These are phyloP conservation scores for Ustilago loliicola DNA, from an alignment of 1,284 basidiomycete species.

Conservation along the genomic window DNA sequence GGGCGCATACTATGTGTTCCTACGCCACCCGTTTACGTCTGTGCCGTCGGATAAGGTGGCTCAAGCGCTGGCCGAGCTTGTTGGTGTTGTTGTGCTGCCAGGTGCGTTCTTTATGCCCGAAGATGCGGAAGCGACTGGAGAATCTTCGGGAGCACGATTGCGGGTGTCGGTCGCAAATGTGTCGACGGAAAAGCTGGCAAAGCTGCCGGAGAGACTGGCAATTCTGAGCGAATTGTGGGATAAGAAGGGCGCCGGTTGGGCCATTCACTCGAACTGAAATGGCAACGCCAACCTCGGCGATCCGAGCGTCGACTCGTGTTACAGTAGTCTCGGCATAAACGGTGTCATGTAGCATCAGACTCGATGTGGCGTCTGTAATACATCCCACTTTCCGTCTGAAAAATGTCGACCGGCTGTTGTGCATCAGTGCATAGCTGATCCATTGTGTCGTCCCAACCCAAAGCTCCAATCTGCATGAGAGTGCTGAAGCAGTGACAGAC, in stretches of 20 bases:
- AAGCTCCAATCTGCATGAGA: background rate
- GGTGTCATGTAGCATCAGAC: background rate
- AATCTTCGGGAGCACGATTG: constrained; percentile 26
- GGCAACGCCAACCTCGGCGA: background rate
- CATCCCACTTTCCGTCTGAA: background rate
- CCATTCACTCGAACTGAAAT: constrained; percentile 16
- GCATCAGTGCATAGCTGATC: background rate
- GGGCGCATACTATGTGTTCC: constrained; percentile 70
- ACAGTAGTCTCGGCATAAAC: background rate
- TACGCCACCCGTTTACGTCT: constrained; percentile 56
- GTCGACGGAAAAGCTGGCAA: constrained; percentile 29
- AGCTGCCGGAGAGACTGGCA: constrained; percentile 44
- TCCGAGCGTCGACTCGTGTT: constrained; percentile 23
- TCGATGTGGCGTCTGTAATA: background rate
- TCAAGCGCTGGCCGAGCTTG: constrained; percentile 51
- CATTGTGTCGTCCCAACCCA: background rate
- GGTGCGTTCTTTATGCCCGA: constrained; percentile 52
- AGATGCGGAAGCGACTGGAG: constrained; percentile 1
- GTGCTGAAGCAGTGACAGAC: background rate
- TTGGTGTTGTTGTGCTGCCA: constrained; percentile 58
- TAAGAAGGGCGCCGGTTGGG: constrained; percentile 49
- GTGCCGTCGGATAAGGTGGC: constrained; percentile 48
- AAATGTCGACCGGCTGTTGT: background rate
- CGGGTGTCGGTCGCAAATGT: constrained; percentile 53
- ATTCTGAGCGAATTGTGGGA: constrained; percentile 52